A percentile compares a stretch with the other conserved stretches of the same genome.
phyloP scores from a whole-genome alignment of 345 rosid species.

The Salix viminalis region DNA sequence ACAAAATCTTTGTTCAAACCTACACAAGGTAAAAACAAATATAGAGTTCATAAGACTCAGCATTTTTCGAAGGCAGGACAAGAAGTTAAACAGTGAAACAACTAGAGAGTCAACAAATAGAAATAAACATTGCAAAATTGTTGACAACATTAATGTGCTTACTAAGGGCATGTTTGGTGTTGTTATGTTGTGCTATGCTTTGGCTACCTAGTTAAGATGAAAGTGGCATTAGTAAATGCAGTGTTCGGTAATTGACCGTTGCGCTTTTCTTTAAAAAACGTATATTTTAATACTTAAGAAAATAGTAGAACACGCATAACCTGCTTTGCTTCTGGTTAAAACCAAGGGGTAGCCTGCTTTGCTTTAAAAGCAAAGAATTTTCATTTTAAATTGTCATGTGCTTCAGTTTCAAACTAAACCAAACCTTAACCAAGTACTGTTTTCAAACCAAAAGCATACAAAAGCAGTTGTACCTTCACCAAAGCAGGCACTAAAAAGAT shows the following conservation, averaged over 20 bases:
- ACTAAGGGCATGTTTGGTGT: background rate
- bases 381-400: background rate
- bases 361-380: background rate
- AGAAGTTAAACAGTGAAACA: background rate
- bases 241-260: background rate
- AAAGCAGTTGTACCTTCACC: too few species aligned
- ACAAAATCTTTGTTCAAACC: conserved; percentile 87
- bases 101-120: background rate
- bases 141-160: background rate
- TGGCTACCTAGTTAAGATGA: background rate
- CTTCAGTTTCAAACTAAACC: too few species aligned
- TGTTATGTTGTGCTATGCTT: background rate
- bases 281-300: too few species aligned
- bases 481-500: too few species aligned
- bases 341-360: too few species aligned
- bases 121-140: background rate
- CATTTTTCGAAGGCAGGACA: background rate
- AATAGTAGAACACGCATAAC: too few species aligned
- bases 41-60: background rate
- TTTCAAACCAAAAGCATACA: too few species aligned
- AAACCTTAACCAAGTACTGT: too few species aligned
- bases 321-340: too few species aligned
- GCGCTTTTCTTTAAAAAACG: background rate
- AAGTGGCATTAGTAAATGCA: background rate
- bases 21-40: conserved; percentile 12